Base-by-base conservation (phyloP, 1,139 yeast species). In the Hemisphaericaspora xylanilytica region DNA sequence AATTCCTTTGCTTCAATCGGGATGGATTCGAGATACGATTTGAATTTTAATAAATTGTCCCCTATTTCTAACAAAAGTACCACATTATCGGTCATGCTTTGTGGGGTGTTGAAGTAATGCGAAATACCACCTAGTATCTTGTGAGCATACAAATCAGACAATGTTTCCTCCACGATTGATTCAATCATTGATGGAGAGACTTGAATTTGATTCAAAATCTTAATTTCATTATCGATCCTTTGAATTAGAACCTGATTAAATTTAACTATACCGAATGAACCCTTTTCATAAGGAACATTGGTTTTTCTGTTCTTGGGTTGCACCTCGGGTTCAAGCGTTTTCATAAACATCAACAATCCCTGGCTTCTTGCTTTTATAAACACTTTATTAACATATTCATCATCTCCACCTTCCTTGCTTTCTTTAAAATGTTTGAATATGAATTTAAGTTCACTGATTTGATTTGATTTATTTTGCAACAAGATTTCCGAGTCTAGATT, bases 221-320 rank as follows among this genome's bases (percentile, higher is more conserved):
- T 67, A 33, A 61, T 52, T 45, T 79, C 83, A 25, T 70, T 70
- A n/a, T 69, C 65, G 33, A 82, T 57, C 33, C 73, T 69, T 6
- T 71, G 70, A 28, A 70, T 55, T 10, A 82, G 53, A 2, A 81
- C 81, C 26, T 70, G 75, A 7, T 78, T 72, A 53, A 80, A 85
- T 32, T 63, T 59, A 26, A 65, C 65, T 32, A 85, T 73, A 5
- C 87, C 85, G 52, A 76, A 80, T 34, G 76, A 67, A 2, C 85
- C 85, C 51, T 72, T 76, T 49, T 82, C 86, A 53, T 81, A 71
- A 1, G 84, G 59, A 51, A 73, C 58, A 55, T 54, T 59, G 8
- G 63, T 61, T 29, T 65, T 61, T 20, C 74, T 54, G 30, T 59
- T 61, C 14, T 58, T 59, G 11, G 73, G 66, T 44, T 68, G 62